These are phyloP conservation scores for Leptographium lundbergii DNA, from an alignment of 2,329 filamentous ascomycete genomes.

Conservation along the genomic window DNA sequence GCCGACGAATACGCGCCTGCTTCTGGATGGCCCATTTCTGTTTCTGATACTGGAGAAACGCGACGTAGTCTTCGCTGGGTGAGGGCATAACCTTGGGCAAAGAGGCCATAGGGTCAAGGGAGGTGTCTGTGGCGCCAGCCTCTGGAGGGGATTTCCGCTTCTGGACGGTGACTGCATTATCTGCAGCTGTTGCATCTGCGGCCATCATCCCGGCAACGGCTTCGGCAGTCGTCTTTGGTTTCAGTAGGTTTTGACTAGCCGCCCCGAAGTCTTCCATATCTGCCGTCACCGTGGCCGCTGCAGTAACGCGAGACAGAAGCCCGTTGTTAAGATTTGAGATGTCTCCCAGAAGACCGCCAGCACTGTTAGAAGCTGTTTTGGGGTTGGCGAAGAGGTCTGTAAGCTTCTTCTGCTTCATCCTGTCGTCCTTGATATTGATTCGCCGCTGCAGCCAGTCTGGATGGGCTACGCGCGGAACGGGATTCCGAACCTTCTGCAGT, in stretches of 20 bases:
- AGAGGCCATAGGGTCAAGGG: constrained; percentile 65
- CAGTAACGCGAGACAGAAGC: constrained; percentile 26
- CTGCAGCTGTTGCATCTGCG: background rate
- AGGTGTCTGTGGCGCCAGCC: constrained; percentile 34
- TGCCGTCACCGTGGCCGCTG: background rate
- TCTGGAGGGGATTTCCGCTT: constrained; percentile 67
- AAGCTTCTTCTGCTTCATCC: constrained; percentile 97
- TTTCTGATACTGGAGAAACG: constrained; percentile 89
- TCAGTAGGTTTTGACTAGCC: constrained; percentile 41
- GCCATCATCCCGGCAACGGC: constrained; percentile 21
- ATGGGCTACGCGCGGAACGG: constrained; percentile 83
- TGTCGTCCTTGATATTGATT: constrained; percentile 92
- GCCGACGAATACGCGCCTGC: constrained; percentile 69
- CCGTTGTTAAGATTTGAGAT: constrained; percentile 44
- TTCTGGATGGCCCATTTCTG: constrained; percentile 98
- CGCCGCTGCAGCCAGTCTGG: constrained; percentile 93
- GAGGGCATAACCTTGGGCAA: constrained; percentile 76
- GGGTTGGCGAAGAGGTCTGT: constrained; percentile 77
- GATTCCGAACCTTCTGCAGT: constrained; percentile 87
- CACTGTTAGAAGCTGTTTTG: background rate
- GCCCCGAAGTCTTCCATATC: constrained; percentile 74
- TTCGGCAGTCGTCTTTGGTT: constrained; percentile 45
- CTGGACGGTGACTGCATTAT: constrained; percentile 34
- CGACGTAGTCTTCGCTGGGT: constrained; percentile 74
- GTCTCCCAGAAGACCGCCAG: constrained; percentile 52